These are phyloP conservation scores for Sporothrix euskadiensis DNA, from an alignment of 2,329 filamentous ascomycete species.

Conservation along the genomic window DNA sequence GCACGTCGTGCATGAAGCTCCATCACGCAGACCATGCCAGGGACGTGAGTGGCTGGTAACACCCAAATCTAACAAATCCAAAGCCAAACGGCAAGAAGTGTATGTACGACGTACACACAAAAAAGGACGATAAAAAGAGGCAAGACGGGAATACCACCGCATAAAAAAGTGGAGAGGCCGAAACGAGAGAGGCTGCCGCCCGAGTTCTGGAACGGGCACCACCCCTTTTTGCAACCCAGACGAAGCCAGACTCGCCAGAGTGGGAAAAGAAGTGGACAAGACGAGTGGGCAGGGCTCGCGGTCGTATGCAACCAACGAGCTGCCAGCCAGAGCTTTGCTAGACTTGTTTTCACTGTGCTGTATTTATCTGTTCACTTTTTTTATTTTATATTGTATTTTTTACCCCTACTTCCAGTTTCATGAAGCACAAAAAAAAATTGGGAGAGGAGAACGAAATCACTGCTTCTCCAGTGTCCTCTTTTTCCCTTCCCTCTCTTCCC, in stretches of 20 bases:
- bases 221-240: background rate
- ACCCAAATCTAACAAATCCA: background rate
- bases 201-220: slow-evolving; percentile 19
- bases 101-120: background rate
- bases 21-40: slow-evolving; percentile 24
- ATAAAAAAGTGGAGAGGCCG: slow-evolving; percentile 12
- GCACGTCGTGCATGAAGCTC: slow-evolving; percentile 27
- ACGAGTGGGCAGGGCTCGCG: slow-evolving; percentile 23
- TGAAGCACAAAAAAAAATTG: background rate
- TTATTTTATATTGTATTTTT: background rate
- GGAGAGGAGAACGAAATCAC: background rate
- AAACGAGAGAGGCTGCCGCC: background rate
- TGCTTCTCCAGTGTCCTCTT: background rate
- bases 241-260: background rate
- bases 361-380: background rate
- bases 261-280: slow-evolving; percentile 16
- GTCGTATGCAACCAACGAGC: background rate
- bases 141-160: background rate
- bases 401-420: background rate
- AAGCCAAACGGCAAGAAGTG: background rate
- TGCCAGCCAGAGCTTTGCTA: background rate
- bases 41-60: slow-evolving; percentile 24
- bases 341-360: background rate
- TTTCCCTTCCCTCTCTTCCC: background rate
- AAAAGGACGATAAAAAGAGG: slow-evolving; percentile 2